Base-by-base conservation (phyloP, 352 stramenopile genomes). In the Lagenidium giganteum region DNA sequence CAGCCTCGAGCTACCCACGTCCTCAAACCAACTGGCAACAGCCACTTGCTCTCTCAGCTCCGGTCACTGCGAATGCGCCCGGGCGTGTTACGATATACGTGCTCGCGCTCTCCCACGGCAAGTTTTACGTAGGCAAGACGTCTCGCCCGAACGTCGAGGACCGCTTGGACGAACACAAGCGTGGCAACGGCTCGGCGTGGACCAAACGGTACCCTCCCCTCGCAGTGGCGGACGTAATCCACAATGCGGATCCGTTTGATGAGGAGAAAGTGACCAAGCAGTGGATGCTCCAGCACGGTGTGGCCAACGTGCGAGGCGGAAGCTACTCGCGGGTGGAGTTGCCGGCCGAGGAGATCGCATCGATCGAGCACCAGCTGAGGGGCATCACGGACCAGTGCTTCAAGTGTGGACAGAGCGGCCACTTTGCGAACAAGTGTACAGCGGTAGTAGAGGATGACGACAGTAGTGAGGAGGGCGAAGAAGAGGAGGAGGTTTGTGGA, bases 261-360 rank as follows among this genome's bases (percentile, higher is more conserved):
- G 47, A 54, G 32, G 47, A 54, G 16, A 54, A 54, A 40, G 32
- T 48, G 13, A 54, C 47, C 4, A 54, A 54, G 33, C 31, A 48
- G 38, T 54, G 40, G 29, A 54, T 54, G 47, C 47, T 48, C 36
- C 18, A 48, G 36, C 26, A 54, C 32, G 47, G 47, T 21, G 34
- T 54, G 17, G 40, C 21, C 25, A 54, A 54, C 33, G 47, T 54
- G 24, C 47, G 35, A 27, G 35, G 35, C n/a, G 46, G 46, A 13
- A 39, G 35, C 35, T 52, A 52, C 37, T 48, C 41, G 22, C 23
- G 31, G 7, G 31, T 51, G 22, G 42, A 51, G 31, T 42, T 51
- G 23, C 22, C 32, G 4, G 14, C 30, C 16, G 31, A 35, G 17
- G 31, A 51, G 32, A 34, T 41, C 25, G 42, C 30, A 27, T 38